These are phyloP conservation scores for Pyrenophora tritici-repentis DNA, from an alignment of 2,329 filamentous ascomycete species.

Conservation along the genomic window DNA sequence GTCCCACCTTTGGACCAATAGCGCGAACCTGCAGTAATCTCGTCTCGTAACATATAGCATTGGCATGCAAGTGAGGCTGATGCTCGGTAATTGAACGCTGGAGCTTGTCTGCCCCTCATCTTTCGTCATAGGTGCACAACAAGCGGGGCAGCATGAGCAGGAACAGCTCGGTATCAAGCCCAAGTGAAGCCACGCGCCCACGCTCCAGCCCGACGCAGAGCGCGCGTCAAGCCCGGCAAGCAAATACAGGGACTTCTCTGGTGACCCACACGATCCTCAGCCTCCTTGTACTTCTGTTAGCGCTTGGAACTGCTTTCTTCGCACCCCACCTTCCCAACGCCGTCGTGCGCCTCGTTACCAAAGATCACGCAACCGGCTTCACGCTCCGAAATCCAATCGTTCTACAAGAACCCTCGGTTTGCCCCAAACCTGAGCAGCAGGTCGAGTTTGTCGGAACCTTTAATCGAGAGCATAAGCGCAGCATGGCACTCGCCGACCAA, in stretches of 20 bases:
- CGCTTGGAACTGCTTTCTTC: slow-evolving; percentile 43
- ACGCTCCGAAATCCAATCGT: slow-evolving; percentile 34
- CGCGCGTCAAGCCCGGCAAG: slow-evolving; percentile 1
- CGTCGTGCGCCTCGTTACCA: slow-evolving; percentile 32
- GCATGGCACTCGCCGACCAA: slow-evolving; percentile 65
- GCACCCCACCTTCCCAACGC: slow-evolving; percentile 44
- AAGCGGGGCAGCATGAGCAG: slow-evolving; percentile 21
- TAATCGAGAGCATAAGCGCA: slow-evolving; percentile 46
- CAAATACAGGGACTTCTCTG: slow-evolving; percentile 7
- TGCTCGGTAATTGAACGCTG: slow-evolving; percentile 19
- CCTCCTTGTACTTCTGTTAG: slow-evolving; percentile 41
- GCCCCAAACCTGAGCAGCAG: slow-evolving; percentile 34
- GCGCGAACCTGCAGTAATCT: background rate
- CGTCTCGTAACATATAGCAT: slow-evolving; percentile 3
- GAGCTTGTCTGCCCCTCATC: slow-evolving; percentile 22
- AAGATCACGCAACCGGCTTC: slow-evolving; percentile 28
- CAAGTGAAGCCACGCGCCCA: slow-evolving; percentile 21
- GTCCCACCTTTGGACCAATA: slow-evolving; percentile 13
- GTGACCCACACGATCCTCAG: slow-evolving; percentile 33
- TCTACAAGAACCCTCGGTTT: slow-evolving; percentile 33
- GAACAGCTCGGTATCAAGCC: slow-evolving; percentile 10
- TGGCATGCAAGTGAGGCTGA: slow-evolving; percentile 19
- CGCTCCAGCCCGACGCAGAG: slow-evolving; percentile 5
- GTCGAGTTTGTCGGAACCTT: slow-evolving; percentile 42
- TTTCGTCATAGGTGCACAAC: slow-evolving; percentile 26